phyloP scores from a whole-genome alignment of 2,329 filamentous ascomycete genomes.

The Fusarium acutatum region DNA sequence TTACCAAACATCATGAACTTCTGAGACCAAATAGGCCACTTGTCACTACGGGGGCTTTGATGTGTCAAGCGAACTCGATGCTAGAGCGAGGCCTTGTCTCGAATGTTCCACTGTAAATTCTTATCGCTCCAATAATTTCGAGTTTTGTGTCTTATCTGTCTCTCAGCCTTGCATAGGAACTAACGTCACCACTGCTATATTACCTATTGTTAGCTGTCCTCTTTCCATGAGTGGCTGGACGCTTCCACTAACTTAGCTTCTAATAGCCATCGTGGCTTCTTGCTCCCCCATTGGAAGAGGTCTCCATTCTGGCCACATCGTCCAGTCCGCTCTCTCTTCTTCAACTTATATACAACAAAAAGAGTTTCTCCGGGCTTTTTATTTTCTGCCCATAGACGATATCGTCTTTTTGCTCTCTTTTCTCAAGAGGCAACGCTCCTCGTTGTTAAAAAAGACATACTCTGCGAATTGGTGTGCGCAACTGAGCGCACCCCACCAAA shows the following conservation, averaged over 20 bases:
- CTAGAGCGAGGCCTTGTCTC: constrained; percentile 18
- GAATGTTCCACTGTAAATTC: neutral
- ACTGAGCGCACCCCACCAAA: constrained; percentile 39
- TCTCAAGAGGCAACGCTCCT: constrained; percentile 18
- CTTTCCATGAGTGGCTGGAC: constrained; percentile 42
- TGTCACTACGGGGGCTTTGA: constrained; percentile 19
- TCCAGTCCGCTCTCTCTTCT: constrained; percentile 35
- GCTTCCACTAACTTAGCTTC: constrained; percentile 24
- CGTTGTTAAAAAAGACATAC: constrained; percentile 19
- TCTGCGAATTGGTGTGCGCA: constrained; percentile 29
- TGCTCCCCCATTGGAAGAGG: constrained; percentile 34
- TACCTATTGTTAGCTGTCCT: constrained; percentile 48
- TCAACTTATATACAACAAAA: constrained; percentile 18
- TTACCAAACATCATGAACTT: constrained; percentile 35
- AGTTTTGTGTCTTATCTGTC: neutral
- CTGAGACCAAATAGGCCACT: constrained; percentile 27
- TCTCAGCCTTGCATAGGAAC: constrained; percentile 41
- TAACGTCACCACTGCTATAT: constrained; percentile 32
- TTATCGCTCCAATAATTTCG: constrained; percentile 36
- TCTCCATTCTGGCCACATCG: constrained; percentile 48
- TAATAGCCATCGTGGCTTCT: constrained; percentile 44
- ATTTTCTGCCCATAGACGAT: constrained; percentile 22
- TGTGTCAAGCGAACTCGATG: constrained; percentile 30
- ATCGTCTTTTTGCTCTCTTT: constrained; percentile 27
- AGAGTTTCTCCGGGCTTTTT: constrained; percentile 23